These are phyloP conservation scores for Hypoxylon crocopeplum DNA, from an alignment of 495 filamentous ascomycete species.

Conservation along the genomic window DNA sequence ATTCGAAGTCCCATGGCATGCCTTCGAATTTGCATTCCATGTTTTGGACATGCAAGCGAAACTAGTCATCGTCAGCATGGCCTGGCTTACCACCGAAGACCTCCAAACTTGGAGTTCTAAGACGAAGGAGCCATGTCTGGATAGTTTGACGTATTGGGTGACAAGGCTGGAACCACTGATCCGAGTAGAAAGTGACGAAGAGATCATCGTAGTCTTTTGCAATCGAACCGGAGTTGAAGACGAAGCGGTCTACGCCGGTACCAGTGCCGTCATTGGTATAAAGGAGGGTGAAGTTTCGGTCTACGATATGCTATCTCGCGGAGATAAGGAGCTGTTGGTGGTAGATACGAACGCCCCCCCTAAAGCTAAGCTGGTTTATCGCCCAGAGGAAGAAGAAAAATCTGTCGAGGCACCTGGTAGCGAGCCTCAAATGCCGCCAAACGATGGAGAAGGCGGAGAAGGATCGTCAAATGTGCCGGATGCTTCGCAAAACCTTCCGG, in stretches of 20 bases:
- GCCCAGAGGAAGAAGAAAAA: constrained; percentile 17
- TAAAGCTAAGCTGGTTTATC: constrained; percentile 39
- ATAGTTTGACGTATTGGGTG: constrained; percentile 91
- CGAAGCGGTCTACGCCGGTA: constrained; percentile 79
- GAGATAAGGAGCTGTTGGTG: constrained; percentile 67
- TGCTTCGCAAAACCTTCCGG: not conserved
- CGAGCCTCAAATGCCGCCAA: constrained; percentile 8
- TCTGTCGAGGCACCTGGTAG: constrained; percentile 7
- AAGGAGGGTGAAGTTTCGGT: constrained; percentile 68
- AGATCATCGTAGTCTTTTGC: constrained; percentile 80
- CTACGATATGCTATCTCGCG: constrained; percentile 72
- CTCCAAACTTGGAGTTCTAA: constrained; percentile 49
- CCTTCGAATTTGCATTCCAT: constrained; percentile 86
- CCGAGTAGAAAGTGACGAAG: constrained; percentile 58
- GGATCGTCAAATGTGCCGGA: constrained; percentile 1
- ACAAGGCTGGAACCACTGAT: constrained; percentile 79
- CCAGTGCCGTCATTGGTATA: constrained; percentile 80
- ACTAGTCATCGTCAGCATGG: constrained; percentile 84
- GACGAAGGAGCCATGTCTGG: constrained; percentile 70
- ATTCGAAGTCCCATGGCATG: constrained; percentile 77
- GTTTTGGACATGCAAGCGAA: constrained; percentile 69
- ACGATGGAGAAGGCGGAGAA: not conserved
- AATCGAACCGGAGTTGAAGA: constrained; percentile 80
- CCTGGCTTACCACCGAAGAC: constrained; percentile 75
- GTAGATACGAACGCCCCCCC: constrained; percentile 59